phyloP scores from a whole-genome alignment of 2,329 filamentous ascomycete genomes.

The Xylariaceae sp. region DNA sequence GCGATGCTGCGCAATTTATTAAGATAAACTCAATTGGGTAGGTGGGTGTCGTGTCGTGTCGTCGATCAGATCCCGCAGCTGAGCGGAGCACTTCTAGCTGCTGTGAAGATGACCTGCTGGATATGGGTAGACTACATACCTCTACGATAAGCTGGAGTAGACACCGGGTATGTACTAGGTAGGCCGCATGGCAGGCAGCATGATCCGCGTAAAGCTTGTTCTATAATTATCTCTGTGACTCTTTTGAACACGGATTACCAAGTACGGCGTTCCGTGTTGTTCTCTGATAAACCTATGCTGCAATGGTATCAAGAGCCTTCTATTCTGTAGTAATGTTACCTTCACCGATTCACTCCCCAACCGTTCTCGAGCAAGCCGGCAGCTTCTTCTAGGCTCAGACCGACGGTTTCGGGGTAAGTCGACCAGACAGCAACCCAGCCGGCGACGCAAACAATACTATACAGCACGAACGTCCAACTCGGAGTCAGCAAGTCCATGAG shows the following conservation, averaged over 20 bases:
- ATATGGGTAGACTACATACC: too few relatives aligned
- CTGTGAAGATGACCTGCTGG: neutral
- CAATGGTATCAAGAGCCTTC: too few relatives aligned
- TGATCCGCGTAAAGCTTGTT: neutral
- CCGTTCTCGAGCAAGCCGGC: slow-evolving; percentile 63
- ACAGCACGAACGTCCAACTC: slow-evolving; percentile 73
- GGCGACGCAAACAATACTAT: slow-evolving; percentile 62
- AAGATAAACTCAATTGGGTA: neutral
- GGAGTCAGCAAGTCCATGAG: slow-evolving; percentile 60
- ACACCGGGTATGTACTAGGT: neutral
- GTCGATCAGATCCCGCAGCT: neutral
- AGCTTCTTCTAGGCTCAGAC: slow-evolving; percentile 75
- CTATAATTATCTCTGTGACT: neutral
- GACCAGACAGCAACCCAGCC: slow-evolving; percentile 65
- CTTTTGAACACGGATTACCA: too few relatives aligned
- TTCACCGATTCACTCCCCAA: slow-evolving; percentile 59
- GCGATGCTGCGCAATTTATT: neutral
- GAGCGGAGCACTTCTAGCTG: neutral
- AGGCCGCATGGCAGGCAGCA: neutral
- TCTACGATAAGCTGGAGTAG: neutral
- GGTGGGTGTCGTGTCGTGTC: neutral
- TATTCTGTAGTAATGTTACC: neutral
- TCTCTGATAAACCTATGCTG: too few relatives aligned
- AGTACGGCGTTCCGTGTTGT: too few relatives aligned
- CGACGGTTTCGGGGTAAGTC: slow-evolving; percentile 83